Conservation (phyloP, 139 green algal genomes). For the Chlamydomonas incerta region DNA sequence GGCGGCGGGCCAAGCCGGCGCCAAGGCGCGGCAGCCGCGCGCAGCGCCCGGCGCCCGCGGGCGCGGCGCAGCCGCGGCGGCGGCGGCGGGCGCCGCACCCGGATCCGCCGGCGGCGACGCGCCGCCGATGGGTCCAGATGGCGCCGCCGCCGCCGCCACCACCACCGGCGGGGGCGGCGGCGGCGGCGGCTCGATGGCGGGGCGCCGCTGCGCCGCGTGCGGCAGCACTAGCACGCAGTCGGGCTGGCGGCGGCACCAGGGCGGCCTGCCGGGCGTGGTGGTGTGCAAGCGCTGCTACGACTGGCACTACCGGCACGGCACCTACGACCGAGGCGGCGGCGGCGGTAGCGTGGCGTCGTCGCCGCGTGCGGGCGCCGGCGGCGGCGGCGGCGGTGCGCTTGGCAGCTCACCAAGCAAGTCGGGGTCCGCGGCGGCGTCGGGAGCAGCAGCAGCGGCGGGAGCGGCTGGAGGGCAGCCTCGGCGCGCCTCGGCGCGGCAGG, state of each 20-base stretch:
- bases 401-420: not conserved
- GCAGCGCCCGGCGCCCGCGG: not conserved
- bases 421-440: too few relatives aligned
- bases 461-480: too few relatives aligned
- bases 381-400: not conserved
- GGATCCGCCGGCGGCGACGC: too few relatives aligned
- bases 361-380: not conserved
- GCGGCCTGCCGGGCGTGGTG: not conserved
- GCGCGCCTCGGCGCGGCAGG: too few relatives aligned
- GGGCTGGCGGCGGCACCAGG: slow-evolving; percentile 26
- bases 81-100: not conserved
- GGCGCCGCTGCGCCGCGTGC: not conserved
- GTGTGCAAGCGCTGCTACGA: slow-evolving; percentile 43
- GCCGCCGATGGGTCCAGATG: too few relatives aligned
- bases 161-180: not conserved
- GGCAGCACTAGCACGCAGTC: not conserved
- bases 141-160: too few relatives aligned
- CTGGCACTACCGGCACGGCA: slow-evolving; percentile 38
- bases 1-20: not conserved
- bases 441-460: too few relatives aligned
- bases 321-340: slow-evolving; percentile 1
- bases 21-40: not conserved
- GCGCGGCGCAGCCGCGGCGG: not conserved
- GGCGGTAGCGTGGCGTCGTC: not conserved
- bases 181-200: too few relatives aligned